Conservation (phyloP, 2,329 filamentous ascomycete genomes). For the Aspergillus sp. region DNA sequence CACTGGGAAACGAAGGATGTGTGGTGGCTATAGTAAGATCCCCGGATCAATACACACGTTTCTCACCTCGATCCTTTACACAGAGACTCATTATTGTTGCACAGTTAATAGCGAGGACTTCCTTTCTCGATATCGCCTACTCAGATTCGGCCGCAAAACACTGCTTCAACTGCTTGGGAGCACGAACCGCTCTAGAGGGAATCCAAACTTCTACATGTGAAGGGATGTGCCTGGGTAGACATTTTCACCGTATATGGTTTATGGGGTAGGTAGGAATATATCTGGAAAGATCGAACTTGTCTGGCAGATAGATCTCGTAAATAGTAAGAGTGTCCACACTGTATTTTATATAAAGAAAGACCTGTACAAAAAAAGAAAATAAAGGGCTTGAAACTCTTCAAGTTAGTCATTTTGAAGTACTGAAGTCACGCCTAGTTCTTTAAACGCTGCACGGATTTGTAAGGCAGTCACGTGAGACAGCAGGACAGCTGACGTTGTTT, state of each 20-base stretch:
- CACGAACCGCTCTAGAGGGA: neutral
- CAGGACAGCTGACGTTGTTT: conserved; percentile 37
- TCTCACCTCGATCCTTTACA: neutral
- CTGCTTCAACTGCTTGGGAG: conserved; percentile 33
- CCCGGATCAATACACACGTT: neutral
- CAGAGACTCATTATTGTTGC: conserved; percentile 8
- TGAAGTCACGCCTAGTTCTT: neutral
- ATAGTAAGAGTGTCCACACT: no score
- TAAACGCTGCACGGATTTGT: conserved; percentile 11
- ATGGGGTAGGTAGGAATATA: neutral
- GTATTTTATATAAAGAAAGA: neutral
- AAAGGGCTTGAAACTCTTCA: neutral
- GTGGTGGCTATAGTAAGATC: conserved; percentile 81
- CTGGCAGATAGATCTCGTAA: no score
- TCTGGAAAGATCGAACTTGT: neutral
- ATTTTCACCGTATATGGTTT: neutral
- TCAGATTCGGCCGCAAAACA: conserved; percentile 56
- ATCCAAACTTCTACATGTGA: conserved; percentile 18
- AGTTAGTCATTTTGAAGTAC: neutral
- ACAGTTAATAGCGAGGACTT: conserved; percentile 79
- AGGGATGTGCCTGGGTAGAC: neutral
- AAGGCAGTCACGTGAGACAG: conserved; percentile 30
- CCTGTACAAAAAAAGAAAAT: neutral
- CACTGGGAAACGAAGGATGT: conserved; percentile 80
- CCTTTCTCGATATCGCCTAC: conserved; percentile 71